These are phyloP conservation scores for Neodidymelliopsis sp. DNA, from an alignment of 2,329 filamentous ascomycete genomes.

Conservation along the genomic window DNA sequence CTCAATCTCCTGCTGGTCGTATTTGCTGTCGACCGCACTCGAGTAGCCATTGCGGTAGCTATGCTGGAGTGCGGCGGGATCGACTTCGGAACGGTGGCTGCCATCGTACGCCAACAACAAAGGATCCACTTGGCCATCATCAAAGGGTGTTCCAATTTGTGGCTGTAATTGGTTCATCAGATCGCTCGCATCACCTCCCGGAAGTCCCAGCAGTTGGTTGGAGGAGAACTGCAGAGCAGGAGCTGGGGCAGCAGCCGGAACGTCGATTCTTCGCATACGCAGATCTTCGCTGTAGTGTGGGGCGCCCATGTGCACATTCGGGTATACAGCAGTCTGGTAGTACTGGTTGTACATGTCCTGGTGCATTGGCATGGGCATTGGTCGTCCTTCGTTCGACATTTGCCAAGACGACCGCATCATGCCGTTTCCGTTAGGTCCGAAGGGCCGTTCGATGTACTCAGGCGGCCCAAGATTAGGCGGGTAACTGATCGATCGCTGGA, in stretches of 20 bases:
- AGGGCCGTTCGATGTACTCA: conserved; percentile 39
- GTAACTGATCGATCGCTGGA: conserved; percentile 37
- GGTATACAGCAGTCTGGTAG: conserved; percentile 59
- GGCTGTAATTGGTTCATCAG: conserved; percentile 45
- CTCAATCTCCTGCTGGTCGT: conserved; percentile 40
- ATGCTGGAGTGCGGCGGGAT: conserved; percentile 28
- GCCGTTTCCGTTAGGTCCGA: conserved; percentile 37
- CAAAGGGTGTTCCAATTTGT: conserved; percentile 38
- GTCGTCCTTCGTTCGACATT: conserved; percentile 59
- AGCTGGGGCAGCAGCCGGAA: conserved; percentile 22
- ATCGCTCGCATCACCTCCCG: conserved; percentile 50
- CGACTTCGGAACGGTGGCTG: conserved; percentile 30
- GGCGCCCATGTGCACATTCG: conserved; percentile 41
- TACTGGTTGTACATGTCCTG: conserved; percentile 57
- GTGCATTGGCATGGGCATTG: conserved; percentile 53
- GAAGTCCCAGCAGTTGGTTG: conserved; percentile 48
- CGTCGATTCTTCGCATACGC: conserved; percentile 52
- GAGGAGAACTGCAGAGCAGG: conserved; percentile 41
- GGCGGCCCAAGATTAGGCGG: conserved; percentile 30
- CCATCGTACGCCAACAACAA: conserved; percentile 51
- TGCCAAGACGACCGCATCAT: conserved; percentile 60
- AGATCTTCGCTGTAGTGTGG: conserved; percentile 47
- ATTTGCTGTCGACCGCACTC: conserved; percentile 39
- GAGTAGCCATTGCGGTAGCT: conserved; percentile 43
- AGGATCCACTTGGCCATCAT: conserved; percentile 50